Conservation (phyloP, 2,329 filamentous ascomycete genomes). For the Phyllosticta capitalensis region DNA sequence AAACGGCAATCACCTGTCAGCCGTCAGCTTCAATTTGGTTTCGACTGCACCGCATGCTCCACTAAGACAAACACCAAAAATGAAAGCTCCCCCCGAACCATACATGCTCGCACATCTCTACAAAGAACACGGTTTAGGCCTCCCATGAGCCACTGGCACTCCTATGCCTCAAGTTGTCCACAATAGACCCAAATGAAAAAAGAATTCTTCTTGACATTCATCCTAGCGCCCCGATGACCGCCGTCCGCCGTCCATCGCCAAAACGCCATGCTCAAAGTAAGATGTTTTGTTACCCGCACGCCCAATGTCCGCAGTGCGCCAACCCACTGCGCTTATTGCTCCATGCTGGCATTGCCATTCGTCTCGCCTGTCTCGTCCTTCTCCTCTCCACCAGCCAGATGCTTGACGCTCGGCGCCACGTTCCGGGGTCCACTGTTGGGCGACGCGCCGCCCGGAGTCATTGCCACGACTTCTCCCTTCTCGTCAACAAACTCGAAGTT, state of each 20-base stretch:
- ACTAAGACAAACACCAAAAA: too few relatives aligned
- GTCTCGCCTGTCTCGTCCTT: background rate
- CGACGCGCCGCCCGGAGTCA: slow-evolving; percentile 64
- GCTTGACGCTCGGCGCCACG: slow-evolving; percentile 21
- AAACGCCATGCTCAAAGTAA: background rate
- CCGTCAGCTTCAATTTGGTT: too few relatives aligned
- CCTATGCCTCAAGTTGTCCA: background rate
- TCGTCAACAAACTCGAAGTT: slow-evolving; percentile 98
- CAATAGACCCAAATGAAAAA: background rate
- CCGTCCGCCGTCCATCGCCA: background rate
- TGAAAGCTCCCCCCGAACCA: too few relatives aligned
- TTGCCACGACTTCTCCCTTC: slow-evolving; percentile 73
- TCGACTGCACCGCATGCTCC: too few relatives aligned
- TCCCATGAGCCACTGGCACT: background rate
- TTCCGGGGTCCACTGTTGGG: slow-evolving; percentile 10
- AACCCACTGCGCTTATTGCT: background rate
- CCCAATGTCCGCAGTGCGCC: background rate
- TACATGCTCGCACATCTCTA: too few relatives aligned
- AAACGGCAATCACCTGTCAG: too few relatives aligned
- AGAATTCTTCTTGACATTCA: background rate
- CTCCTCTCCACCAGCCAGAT: slow-evolving; percentile 21
- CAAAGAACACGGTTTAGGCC: too few relatives aligned
- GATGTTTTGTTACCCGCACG: background rate
- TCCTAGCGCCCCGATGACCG: background rate
- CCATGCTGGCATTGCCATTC: background rate